Evolutionary conservation across 129 eudicot species (phyloP).

Genomic region (Ambrosia artemisiifolia): DNA sequence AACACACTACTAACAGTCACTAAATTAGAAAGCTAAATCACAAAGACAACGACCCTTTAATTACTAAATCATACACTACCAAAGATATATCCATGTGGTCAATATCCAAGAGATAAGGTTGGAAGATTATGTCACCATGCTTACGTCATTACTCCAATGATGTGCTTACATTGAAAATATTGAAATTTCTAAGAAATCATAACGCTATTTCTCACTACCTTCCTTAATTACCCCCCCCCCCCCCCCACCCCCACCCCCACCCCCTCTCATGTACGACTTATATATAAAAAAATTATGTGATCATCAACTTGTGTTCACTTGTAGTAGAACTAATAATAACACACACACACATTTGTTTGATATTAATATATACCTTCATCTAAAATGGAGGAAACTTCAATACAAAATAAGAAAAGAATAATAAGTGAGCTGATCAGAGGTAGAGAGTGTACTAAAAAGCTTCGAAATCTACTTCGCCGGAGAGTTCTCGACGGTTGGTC

Average conservation of each 20-base stretch:
- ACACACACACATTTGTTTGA: background rate
- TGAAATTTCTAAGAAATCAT: background rate
- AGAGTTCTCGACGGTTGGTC: slow-evolving; percentile 23
- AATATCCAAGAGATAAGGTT: background rate
- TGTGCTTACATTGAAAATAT: background rate
- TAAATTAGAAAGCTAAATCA: no score
- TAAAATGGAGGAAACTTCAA: slow-evolving; percentile 20
- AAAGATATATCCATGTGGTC: background rate
- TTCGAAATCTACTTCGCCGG: slow-evolving; percentile 33
- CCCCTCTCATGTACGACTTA: background rate
- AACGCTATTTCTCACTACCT: background rate
- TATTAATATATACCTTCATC: background rate
- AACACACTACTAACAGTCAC: no score
- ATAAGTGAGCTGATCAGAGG: slow-evolving; percentile 38
- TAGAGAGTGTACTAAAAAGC: slow-evolving; percentile 33
- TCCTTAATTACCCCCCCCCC: slow-evolving; percentile 3
- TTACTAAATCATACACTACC: no score
- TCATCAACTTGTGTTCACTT: slow-evolving; percentile 6
- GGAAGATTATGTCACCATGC: background rate
- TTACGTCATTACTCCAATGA: background rate
- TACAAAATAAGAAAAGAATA: slow-evolving; percentile 22
- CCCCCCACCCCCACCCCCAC: background rate
- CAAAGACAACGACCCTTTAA: no score
- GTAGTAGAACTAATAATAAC: background rate
- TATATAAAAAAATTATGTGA: background rate